Evolutionary conservation across 2,329 filamentous ascomycete genomes (phyloP).

Genomic region (Teratosphaeria pseudoeucalypti): DNA sequence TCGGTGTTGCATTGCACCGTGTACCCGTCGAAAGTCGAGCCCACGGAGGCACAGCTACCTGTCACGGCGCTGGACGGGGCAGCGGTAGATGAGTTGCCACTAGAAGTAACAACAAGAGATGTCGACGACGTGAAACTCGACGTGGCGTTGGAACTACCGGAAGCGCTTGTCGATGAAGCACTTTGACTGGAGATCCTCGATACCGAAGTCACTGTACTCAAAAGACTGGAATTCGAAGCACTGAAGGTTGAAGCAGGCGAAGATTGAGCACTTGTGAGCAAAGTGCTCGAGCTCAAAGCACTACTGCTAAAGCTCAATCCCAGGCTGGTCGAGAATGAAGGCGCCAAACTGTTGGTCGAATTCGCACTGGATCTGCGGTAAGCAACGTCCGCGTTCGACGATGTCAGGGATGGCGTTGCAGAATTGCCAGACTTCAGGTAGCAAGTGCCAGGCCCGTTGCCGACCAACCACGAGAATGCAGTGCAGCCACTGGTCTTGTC

Average conservation of each 20-base stretch:
- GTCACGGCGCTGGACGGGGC: neutral
- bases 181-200: neutral
- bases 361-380: neutral
- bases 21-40: neutral
- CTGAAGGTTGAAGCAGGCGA: neutral
- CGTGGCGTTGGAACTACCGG: neutral
- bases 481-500: slow-evolving; percentile 10
- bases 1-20: slow-evolving; percentile 2
- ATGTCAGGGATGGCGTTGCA: neutral
- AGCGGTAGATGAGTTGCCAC: neutral
- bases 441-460: slow-evolving; percentile 9
- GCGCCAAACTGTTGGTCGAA: neutral
- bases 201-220: neutral
- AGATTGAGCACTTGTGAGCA: neutral
- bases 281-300: neutral
- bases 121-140: neutral
- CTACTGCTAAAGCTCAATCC: neutral
- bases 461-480: slow-evolving; percentile 12
- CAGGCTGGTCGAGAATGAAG: neutral
- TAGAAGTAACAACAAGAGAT: neutral
- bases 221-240: neutral
- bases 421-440: slow-evolving; percentile 4
- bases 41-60: neutral
- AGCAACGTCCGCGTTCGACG: neutral
- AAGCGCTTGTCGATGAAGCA: neutral